Evolutionary conservation across 1,139 yeast genomes (phyloP).

Genomic region (Geotrichum histeridarum): DNA sequence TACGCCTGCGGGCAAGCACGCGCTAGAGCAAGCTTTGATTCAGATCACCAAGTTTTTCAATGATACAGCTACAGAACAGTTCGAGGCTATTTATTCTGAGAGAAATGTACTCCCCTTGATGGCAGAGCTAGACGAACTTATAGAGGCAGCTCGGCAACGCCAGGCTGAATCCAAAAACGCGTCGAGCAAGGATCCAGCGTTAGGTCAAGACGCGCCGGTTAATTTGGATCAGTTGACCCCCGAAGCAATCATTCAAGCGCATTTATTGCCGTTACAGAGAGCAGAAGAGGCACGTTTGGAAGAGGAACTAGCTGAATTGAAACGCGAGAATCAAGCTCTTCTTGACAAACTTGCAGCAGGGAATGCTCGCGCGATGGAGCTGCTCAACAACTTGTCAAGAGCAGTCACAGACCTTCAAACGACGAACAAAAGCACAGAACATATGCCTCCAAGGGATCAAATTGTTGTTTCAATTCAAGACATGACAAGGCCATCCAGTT

Average conservation of each 20-base stretch:
- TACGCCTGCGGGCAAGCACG: constrained; percentile 47
- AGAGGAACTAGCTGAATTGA: constrained; percentile 2
- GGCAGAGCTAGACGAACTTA: constrained; percentile 60
- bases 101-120: constrained; percentile 54
- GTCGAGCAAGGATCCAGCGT: background rate
- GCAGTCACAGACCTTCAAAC: constrained; percentile 3
- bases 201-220: constrained; percentile 25
- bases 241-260: constrained; percentile 32
- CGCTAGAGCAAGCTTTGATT: constrained; percentile 53
- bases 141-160: constrained; percentile 46
- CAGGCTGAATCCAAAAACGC: constrained; percentile 6
- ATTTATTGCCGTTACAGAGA: constrained; percentile 28
- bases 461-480: constrained; percentile 1
- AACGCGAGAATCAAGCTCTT: constrained; percentile 3
- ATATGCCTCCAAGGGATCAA: constrained; percentile 4
- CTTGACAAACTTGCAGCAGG: background rate
- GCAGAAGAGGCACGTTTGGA: constrained; percentile 9
- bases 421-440: constrained; percentile 3
- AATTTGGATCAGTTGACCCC: constrained; percentile 33
- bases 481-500: background rate
- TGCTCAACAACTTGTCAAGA: constrained; percentile 3
- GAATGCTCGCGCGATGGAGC: constrained; percentile 2
- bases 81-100: constrained; percentile 60
- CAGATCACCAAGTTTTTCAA: constrained; percentile 64
- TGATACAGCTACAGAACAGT: constrained; percentile 53